Evolutionary conservation across 345 rosid species (phyloP), one percentile per base, ranked within the genome.

Genomic region (Pugionium cornutum): DNA sequence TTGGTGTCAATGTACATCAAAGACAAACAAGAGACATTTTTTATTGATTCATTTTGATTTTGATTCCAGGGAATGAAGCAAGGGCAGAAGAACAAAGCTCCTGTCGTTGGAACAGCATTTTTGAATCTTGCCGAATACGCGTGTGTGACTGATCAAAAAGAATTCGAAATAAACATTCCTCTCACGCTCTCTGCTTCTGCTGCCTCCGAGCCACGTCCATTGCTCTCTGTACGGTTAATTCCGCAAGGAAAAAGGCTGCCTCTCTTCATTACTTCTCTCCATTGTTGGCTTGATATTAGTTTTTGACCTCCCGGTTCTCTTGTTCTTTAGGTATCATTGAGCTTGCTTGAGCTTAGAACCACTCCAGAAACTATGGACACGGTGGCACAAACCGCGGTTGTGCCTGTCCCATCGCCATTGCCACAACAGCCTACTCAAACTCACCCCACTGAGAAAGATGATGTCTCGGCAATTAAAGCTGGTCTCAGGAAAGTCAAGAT

Each of bases 81-180:
- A 69, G 86, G 83, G 58, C 73, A 73, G 11, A 82, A 78, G 78
- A 77, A 40, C 67, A 88, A 79, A 75, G 77, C 75, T 50, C 73
- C 82, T 30, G 50, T 81, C 27, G 69, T 85, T 69, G 96, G 96
- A 67, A 74, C 83, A 5, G 81, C 82, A 2, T 62, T 62, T 0
- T 43, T 88, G 69, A 86, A 91, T 69, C 80, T 91, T 3, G 86
- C 91, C 9, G 91, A 91, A 37, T 86, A 76, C 66, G 91, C 86
- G 18, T 68, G 84, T 67, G 53, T 61, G 3, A 76, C 80, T 31
- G 82, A 76, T 59, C 72, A 84, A 67, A 75, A 76, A 60, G 82
- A 84, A 34, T 76, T 83, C 11, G 89, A 84, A 53, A 7, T 89
- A 9, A 79, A 40, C 60, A 43, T 86, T 52, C 90, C 94, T 64